phyloP scores from a whole-genome alignment of 2,329 filamentous ascomycete species.

The Geosmithia flava region DNA sequence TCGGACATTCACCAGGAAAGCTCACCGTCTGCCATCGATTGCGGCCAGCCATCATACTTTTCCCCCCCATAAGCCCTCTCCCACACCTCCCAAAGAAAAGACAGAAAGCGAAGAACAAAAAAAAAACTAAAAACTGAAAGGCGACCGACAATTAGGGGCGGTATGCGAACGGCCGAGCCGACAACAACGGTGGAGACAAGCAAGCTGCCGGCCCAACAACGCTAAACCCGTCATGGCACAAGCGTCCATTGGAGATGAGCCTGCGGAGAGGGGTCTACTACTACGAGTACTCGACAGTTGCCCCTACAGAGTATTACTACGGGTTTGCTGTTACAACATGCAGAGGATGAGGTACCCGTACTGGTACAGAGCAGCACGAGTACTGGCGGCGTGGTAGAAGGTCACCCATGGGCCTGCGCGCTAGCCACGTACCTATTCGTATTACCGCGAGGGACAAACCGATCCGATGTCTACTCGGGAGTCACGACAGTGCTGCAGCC shows the following conservation, averaged over 20 bases:
- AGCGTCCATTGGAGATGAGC: neutral
- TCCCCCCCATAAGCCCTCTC: neutral
- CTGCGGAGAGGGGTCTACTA: neutral
- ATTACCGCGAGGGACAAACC: neutral
- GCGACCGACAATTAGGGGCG: neutral
- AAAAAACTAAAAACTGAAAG: neutral
- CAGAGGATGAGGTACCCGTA: neutral
- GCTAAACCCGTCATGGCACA: neutral
- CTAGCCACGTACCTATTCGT: neutral
- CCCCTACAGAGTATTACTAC: neutral
- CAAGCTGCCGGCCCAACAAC: neutral
- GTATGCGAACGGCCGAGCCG: slow-evolving; percentile 1
- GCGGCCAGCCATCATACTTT: neutral
- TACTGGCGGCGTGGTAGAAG: too few species aligned
- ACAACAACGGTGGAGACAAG: neutral
- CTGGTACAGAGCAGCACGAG: too few species aligned
- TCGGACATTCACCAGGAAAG: neutral
- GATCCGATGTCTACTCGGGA: neutral
- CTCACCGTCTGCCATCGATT: neutral
- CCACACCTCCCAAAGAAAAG: neutral
- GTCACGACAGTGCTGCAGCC: neutral
- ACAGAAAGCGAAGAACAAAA: neutral
- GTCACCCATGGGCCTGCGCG: neutral
- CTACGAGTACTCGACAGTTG: neutral
- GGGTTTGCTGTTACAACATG: neutral